Evolutionary conservation across 1,284 basidiomycete species (phyloP).

Genomic region (Thelephora terrestris): DNA sequence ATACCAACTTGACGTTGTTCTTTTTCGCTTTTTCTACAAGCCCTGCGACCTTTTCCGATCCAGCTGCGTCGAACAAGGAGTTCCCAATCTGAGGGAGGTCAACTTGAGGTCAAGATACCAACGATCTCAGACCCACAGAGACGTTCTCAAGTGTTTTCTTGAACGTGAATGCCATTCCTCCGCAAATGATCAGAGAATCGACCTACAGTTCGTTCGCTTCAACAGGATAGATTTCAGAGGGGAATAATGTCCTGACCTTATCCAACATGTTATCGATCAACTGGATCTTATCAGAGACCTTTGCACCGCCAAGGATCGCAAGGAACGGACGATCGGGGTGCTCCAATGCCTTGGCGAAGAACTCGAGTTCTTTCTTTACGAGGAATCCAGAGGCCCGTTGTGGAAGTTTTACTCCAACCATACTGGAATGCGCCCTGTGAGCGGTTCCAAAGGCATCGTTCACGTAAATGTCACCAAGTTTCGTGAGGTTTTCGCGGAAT

Average conservation of each 20-base stretch:
- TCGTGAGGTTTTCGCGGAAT: slow-evolving; percentile 84
- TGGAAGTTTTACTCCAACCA: slow-evolving; percentile 94
- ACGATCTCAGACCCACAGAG: slow-evolving; percentile 31
- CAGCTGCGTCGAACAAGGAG: slow-evolving; percentile 90
- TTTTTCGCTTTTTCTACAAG: slow-evolving; percentile 91
- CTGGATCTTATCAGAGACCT: slow-evolving; percentile 98
- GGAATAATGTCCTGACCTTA: slow-evolving; percentile 48
- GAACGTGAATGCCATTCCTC: slow-evolving; percentile 99
- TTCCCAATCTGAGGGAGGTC: slow-evolving; percentile 64
- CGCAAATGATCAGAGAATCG: slow-evolving; percentile 92
- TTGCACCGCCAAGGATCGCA: slow-evolving; percentile 96
- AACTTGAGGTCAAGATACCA: not conserved
- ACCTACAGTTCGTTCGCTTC: slow-evolving; percentile 43
- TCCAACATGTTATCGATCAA: slow-evolving; percentile 99
- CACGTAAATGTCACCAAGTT: slow-evolving; percentile 93
- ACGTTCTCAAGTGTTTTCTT: slow-evolving; percentile 89
- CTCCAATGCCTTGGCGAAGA: slow-evolving; percentile 96
- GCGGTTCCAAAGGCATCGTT: slow-evolving; percentile 99
- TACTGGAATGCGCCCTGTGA: slow-evolving; percentile 96
- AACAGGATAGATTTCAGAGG: slow-evolving; percentile 5
- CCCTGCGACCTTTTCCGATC: slow-evolving; percentile 77
- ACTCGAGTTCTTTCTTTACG: slow-evolving; percentile 98
- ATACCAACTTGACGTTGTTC: slow-evolving; percentile 91
- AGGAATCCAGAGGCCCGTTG: slow-evolving; percentile 93
- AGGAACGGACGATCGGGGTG: slow-evolving; percentile 93